Evolutionary conservation across 768 basidiomycete species (phyloP).

Genomic region (Tremella mesenterica): DNA sequence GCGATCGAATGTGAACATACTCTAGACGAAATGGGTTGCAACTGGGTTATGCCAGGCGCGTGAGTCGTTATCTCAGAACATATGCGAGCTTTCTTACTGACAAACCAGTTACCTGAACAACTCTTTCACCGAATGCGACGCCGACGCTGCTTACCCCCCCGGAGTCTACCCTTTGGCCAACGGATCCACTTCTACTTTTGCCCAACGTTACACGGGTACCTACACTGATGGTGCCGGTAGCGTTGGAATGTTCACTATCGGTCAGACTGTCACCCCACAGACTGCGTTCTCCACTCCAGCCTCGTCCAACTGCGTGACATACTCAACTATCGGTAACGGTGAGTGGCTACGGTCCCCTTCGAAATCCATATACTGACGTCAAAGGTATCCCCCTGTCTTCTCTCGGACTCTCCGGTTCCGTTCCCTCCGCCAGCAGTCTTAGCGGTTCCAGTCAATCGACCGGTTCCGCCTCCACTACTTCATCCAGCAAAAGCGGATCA

Average conservation of each 20-base stretch:
- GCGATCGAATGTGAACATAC: conserved; percentile 44
- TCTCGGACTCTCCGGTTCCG: conserved; percentile 43
- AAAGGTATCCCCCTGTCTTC: conserved; percentile 28
- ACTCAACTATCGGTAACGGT: conserved; percentile 40
- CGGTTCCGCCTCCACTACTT: background rate
- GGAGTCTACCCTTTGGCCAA: conserved; percentile 45
- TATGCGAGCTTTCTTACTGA: background rate
- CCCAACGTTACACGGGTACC: conserved; percentile 45
- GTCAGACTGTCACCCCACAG: conserved; percentile 43
- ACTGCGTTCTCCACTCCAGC: conserved; percentile 42
- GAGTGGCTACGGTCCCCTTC: conserved; percentile 16
- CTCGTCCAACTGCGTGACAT: conserved; percentile 46
- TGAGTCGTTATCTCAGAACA: conserved; percentile 28
- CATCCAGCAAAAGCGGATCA: conserved; percentile 5
- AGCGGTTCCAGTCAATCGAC: conserved; percentile 12
- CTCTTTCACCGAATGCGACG: conserved; percentile 49
- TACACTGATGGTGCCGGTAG: conserved; percentile 33
- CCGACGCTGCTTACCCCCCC: conserved; percentile 47
- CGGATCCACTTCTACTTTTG: conserved; percentile 44
- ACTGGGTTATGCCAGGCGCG: conserved; percentile 45
- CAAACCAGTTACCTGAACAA: conserved; percentile 38
- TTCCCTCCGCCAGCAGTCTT: conserved; percentile 44
- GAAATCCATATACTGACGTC: conserved; percentile 1
- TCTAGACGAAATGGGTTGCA: conserved; percentile 45
- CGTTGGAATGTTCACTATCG: conserved; percentile 39